Evolutionary conservation across 1,284 basidiomycete genomes (phyloP).

Genomic region (Ceratobasidium theobromae): DNA sequence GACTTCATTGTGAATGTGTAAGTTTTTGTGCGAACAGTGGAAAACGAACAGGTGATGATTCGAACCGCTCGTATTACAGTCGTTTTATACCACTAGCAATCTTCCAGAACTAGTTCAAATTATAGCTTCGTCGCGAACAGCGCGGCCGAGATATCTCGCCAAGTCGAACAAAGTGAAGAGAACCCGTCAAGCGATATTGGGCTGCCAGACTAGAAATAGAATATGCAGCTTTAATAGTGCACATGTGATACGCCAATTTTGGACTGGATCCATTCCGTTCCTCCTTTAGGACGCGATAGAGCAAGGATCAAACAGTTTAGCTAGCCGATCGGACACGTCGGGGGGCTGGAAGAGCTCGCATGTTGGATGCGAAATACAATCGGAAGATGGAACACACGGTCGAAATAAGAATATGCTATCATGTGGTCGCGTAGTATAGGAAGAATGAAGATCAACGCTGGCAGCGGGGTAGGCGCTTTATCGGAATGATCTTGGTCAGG

Average conservation of each 20-base stretch:
- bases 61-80: neutral
- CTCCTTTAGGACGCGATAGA: neutral
- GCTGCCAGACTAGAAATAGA: neutral
- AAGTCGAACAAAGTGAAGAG: neutral
- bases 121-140: neutral
- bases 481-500: too few species aligned
- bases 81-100: neutral
- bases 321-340: neutral
- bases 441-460: neutral
- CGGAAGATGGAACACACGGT: neutral
- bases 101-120: neutral
- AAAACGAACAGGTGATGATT: neutral
- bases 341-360: neutral
- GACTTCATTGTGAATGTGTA: constrained; percentile 13
- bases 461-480: too few species aligned
- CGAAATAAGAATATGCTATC: neutral
- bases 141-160: neutral
- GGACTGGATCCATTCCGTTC: neutral
- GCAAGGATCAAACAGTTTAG: neutral
- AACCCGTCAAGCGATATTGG: neutral
- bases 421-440: neutral
- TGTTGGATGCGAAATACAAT: neutral
- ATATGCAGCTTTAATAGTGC: too few species aligned
- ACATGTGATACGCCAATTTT: neutral
- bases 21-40: neutral